A percentile compares a stretch with the other conserved stretches of the same genome.
phyloP scores from a whole-genome alignment of 2,329 filamentous ascomycete genomes.

The Colletotrichum sp. region DNA sequence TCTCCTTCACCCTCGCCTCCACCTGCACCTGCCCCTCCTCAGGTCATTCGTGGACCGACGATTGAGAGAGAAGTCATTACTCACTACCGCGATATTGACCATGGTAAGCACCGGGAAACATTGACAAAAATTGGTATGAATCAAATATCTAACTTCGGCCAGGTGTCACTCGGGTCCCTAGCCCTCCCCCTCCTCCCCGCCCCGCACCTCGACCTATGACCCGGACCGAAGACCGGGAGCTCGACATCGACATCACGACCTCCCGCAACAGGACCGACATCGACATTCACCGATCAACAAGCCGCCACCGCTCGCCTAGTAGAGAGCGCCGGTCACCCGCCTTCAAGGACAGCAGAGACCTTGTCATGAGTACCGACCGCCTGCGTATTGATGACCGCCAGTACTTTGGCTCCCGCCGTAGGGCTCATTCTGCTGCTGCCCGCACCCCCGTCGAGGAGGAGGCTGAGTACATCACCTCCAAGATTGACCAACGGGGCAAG shows the following conservation, averaged over 20 bases:
- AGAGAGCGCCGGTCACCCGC: slow-evolving; percentile 45
- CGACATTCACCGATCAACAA: slow-evolving; percentile 53
- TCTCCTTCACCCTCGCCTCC: slow-evolving; percentile 56
- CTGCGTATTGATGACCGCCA: slow-evolving; percentile 49
- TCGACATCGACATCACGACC: slow-evolving; percentile 67
- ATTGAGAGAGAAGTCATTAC: slow-evolving; percentile 91
- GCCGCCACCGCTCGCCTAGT: slow-evolving; percentile 36
- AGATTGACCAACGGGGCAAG: slow-evolving; percentile 64
- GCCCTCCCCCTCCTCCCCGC: slow-evolving; percentile 55
- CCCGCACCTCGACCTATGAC: slow-evolving; percentile 48
- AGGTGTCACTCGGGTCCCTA: slow-evolving; percentile 55
- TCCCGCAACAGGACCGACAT: slow-evolving; percentile 61
- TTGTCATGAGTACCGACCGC: slow-evolving; percentile 64
- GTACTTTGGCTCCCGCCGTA: slow-evolving; percentile 45
- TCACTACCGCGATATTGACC: slow-evolving; percentile 85
- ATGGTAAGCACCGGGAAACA: slow-evolving; percentile 62
- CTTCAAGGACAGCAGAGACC: slow-evolving; percentile 57
- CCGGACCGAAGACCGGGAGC: slow-evolving; percentile 54
- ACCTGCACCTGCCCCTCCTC: slow-evolving; percentile 64
- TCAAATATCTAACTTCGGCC: not conserved
- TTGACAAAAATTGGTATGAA: slow-evolving; percentile 4
- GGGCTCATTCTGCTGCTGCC: slow-evolving; percentile 57
- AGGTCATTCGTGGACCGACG: slow-evolving; percentile 75
- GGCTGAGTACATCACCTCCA: slow-evolving; percentile 63
- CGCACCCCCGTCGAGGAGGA: slow-evolving; percentile 59